Evolutionary conservation across 2,329 filamentous ascomycete genomes (phyloP).

Genomic region (Parastagonospora avenae): DNA sequence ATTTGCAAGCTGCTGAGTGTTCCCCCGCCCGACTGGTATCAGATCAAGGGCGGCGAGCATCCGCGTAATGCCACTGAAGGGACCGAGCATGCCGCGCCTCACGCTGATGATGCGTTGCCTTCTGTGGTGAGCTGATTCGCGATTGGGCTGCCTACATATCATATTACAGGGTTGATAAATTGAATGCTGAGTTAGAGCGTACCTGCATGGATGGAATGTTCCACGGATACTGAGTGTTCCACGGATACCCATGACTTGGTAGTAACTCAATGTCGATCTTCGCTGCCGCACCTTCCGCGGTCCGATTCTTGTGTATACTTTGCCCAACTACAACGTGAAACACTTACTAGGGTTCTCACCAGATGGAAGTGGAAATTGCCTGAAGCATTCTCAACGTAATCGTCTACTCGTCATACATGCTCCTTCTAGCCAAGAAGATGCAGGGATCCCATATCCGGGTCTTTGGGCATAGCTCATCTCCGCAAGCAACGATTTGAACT

Average conservation of each 20-base stretch:
- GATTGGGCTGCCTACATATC: constrained; percentile 4
- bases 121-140: constrained; percentile 3
- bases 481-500: too few relatives aligned
- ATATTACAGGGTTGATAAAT: not conserved
- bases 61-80: constrained; percentile 27
- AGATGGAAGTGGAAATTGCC: too few relatives aligned
- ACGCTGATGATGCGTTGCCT: constrained; percentile 8
- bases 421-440: too few relatives aligned
- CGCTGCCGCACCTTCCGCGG: too few relatives aligned
- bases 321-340: too few relatives aligned
- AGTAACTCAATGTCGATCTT: not conserved
- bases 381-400: too few relatives aligned
- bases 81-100: constrained; percentile 28
- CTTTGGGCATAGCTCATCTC: too few relatives aligned
- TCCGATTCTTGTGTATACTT: too few relatives aligned
- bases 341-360: too few relatives aligned
- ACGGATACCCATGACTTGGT: not conserved
- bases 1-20: constrained; percentile 48
- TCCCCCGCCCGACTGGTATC: constrained; percentile 46
- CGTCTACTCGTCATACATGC: too few relatives aligned
- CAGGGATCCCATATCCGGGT: too few relatives aligned
- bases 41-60: constrained; percentile 28
- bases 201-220: constrained; percentile 6
- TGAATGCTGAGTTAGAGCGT: not conserved
- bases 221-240: not conserved